These are phyloP conservation scores for Ganoderma sinense DNA, from an alignment of 1,284 basidiomycete species.

Conservation along the genomic window DNA sequence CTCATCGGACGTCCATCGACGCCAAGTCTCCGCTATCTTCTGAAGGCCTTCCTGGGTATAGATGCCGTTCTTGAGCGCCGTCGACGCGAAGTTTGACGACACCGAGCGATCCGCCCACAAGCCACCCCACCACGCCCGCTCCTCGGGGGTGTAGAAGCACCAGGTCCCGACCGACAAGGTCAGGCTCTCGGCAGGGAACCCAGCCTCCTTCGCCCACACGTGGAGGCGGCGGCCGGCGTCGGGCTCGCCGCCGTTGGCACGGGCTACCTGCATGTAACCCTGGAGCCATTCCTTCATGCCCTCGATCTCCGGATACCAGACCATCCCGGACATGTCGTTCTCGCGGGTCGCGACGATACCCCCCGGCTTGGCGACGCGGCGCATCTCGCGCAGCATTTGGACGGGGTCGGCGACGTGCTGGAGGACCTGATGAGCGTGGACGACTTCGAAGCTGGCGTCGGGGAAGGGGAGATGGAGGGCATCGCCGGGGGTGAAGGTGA, in stretches of 20 bases:
- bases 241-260: conserved; percentile 40
- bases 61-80: conserved; percentile 39
- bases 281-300: conserved; percentile 36
- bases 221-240: conserved; percentile 39
- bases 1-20: conserved; percentile 41
- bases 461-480: conserved; percentile 42
- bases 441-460: conserved; percentile 51
- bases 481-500: conserved; percentile 44
- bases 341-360: conserved; percentile 52
- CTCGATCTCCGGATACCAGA: conserved; percentile 43
- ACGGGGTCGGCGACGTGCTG: conserved; percentile 51
- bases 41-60: conserved; percentile 38
- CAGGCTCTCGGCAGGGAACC: conserved; percentile 37
- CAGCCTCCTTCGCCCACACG: conserved; percentile 41
- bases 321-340: conserved; percentile 38
- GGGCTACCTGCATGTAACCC: conserved; percentile 37
- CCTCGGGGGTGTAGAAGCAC: conserved; percentile 45
- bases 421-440: conserved; percentile 55
- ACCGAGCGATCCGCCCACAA: conserved; percentile 46
- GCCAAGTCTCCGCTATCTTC: conserved; percentile 37
- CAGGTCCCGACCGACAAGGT: conserved; percentile 40
- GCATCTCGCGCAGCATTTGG: conserved; percentile 50
- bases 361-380: conserved; percentile 49
- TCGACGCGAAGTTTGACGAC: conserved; percentile 39
- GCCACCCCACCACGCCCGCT: conserved; percentile 44